Evolutionary conservation across 1,284 basidiomycete species (phyloP).

Genomic region (Taiwanofungus camphoratus): DNA sequence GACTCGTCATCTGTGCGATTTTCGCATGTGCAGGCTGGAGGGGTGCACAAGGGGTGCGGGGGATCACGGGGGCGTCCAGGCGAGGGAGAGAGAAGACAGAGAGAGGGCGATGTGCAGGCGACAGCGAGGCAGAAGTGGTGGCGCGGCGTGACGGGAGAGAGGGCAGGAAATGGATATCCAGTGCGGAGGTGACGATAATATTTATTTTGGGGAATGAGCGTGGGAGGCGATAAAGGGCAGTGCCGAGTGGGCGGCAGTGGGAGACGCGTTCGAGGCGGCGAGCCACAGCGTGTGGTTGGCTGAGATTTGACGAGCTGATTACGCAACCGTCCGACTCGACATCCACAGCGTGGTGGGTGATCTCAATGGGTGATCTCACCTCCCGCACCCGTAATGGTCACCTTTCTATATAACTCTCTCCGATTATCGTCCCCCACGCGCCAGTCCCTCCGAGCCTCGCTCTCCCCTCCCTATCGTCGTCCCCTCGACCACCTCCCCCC

Average conservation of each 20-base stretch:
- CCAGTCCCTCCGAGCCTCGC: neutral
- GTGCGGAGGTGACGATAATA: too few relatives aligned
- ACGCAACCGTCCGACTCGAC: constrained; percentile 2
- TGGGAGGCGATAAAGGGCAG: neutral
- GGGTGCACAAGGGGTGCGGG: neutral
- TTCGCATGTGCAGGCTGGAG: neutral
- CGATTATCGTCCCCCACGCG: neutral
- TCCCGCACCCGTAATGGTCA: neutral
- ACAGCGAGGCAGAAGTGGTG: neutral
- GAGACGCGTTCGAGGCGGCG: neutral
- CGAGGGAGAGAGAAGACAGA: neutral
- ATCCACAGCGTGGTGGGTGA: too few relatives aligned
- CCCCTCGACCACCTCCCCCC: neutral
- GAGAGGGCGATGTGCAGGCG: neutral
- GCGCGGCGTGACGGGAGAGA: neutral
- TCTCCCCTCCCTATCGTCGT: neutral
- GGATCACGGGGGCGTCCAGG: constrained; percentile 1
- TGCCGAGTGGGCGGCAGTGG: neutral
- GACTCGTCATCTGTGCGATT: neutral
- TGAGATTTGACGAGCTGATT: neutral
- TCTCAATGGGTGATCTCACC: neutral
- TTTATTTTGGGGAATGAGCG: too few relatives aligned
- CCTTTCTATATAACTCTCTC: neutral
- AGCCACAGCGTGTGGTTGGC: neutral
- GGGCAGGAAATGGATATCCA: neutral